Percentiles rank a stretch among this genome's conserved stretches.
These are phyloP conservation scores for Xylariaceae sp. DNA, from an alignment of 2,329 filamentous ascomycete genomes.

Conservation along the genomic window DNA sequence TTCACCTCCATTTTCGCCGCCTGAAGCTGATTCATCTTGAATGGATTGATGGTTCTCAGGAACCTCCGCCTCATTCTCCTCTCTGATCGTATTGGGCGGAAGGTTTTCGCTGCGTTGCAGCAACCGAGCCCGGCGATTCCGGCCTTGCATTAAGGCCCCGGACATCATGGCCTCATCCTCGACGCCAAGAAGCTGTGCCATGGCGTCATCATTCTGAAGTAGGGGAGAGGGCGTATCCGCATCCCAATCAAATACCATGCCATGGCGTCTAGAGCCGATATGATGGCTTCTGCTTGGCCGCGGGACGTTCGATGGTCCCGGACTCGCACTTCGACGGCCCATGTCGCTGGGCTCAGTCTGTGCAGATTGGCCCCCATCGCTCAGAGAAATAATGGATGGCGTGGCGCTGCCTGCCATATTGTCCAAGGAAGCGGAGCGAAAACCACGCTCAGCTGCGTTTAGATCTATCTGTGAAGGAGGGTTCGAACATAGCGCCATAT, in stretches of 20 bases:
- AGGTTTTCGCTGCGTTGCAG: neutral
- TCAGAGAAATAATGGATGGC: no score
- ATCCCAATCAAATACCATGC: neutral
- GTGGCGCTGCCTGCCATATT: neutral
- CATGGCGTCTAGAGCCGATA: neutral
- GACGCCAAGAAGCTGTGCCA: no score
- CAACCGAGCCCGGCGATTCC: no score
- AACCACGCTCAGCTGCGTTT: neutral
- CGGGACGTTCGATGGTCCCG: neutral
- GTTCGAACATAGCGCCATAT: constrained; percentile 1
- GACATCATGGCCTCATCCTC: no score
- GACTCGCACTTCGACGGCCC: neutral
- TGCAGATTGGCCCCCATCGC: no score
- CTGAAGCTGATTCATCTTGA: no score
- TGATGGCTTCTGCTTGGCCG: neutral
- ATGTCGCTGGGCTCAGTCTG: no score
- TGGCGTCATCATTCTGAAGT: no score
- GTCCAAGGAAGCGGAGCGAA: neutral
- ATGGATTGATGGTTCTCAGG: no score
- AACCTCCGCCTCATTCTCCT: neutral
- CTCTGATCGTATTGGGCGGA: neutral
- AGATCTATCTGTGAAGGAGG: constrained; percentile 5
- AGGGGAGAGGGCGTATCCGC: neutral
- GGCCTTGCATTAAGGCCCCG: no score
- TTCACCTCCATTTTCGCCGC: no score